Base-by-base conservation (phyloP, 768 basidiomycete species). In the Auricularia auricula-judae region DNA sequence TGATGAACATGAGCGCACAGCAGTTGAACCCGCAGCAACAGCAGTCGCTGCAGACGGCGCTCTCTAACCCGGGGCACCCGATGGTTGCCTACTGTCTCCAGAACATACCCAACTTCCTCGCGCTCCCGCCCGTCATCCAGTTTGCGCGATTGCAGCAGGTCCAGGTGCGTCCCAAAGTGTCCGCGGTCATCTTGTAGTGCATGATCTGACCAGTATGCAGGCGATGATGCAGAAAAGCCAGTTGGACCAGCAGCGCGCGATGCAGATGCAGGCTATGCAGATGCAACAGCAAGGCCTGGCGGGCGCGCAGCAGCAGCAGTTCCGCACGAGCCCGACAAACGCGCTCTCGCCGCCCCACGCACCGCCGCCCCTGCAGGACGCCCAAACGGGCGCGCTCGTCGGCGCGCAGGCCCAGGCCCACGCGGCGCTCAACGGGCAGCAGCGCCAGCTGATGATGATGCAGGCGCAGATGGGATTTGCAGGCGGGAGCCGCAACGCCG, bases 371-470 rank as follows among this genome's bases (percentile, higher is more conserved):
- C 56, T 59, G 56, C 56, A 59, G 23, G 56, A 59, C 56, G 56
- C 56, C 56, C 23, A 59, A 1, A 59, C 56, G 23, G 56, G 56
- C 23, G 34, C 23, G 23, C 56, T 29, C 23, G 34, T 34, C 29
- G 56, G 56, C 5, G 16, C 47, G 47, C 47, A 51, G 18, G 47
- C 18, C 11, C 39, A 54, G n/a, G 53, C 53, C n/a, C 18, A 54
- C 11, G 29, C 29, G 11, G 11, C 8, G 53, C 12, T 59, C 29
- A 35, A 35, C 56, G 56, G 23, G 64, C 64, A 65, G 51, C 69
- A 63, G 68, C 67, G 61, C 64, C 68, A 65, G 67, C 68, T 63
- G 65, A 65, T 53, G 51, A 44, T 35, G 33, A 58, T 64, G 56
- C 63, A 64, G 56, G 53, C 47, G 35, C 63, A 59, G 56, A 59